phyloP scores from a whole-genome alignment of 441 rosid species.

The Eutrema salsugineum region DNA sequence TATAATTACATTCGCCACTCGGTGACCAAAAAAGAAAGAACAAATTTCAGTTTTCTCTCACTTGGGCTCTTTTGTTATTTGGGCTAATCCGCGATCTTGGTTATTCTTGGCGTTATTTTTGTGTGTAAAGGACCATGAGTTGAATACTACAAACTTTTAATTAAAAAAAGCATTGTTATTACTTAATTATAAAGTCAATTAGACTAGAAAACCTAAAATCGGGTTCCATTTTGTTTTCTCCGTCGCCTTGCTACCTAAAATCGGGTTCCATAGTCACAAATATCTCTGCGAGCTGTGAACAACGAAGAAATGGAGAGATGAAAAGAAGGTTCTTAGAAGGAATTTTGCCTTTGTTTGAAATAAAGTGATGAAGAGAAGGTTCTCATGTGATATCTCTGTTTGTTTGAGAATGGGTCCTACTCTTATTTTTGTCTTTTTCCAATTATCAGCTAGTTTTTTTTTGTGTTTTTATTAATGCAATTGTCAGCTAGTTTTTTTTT shows the following conservation, averaged over 20 bases:
- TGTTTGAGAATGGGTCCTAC: constrained; percentile 3
- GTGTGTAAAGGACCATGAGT: too few relatives aligned
- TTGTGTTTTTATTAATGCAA: background rate
- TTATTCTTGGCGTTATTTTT: background rate
- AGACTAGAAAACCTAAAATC: too few relatives aligned
- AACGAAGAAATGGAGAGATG: background rate
- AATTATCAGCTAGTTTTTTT: background rate
- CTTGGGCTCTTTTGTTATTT: background rate
- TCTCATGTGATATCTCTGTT: constrained; percentile 21
- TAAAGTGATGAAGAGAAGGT: background rate
- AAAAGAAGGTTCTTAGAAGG: constrained; percentile 2
- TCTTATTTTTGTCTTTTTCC: background rate
- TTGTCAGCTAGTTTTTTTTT: background rate
- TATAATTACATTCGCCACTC: too few relatives aligned
- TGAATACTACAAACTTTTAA: background rate
- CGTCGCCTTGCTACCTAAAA: too few relatives aligned
- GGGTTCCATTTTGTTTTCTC: too few relatives aligned
- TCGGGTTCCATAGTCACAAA: too few relatives aligned
- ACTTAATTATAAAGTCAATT: too few relatives aligned
- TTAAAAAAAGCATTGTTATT: too few relatives aligned
- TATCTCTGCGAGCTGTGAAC: background rate
- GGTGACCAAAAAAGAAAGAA: background rate
- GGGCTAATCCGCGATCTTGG: background rate
- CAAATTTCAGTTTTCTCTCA: background rate
- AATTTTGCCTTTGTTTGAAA: background rate